Conservation (phyloP, 2,329 filamentous ascomycete species). For the Rhynchosporium agropyri region DNA sequence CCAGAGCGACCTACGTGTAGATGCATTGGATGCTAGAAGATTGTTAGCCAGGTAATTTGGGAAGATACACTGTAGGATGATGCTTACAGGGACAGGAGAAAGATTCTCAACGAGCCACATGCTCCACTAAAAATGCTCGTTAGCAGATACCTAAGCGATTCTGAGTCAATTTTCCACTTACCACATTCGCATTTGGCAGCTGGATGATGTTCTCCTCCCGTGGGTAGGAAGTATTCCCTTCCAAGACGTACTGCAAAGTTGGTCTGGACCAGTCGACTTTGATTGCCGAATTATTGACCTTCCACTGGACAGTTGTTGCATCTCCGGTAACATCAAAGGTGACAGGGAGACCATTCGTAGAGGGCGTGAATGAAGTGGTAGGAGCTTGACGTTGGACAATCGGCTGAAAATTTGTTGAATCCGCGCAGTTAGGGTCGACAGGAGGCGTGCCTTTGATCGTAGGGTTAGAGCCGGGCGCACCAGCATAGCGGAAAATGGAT, state of each 20-base stretch:
- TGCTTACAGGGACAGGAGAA: constrained; percentile 8
- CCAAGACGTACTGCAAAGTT: constrained; percentile 43
- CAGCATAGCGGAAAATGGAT: constrained; percentile 26
- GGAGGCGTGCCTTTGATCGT: constrained; percentile 4
- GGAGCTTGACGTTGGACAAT: constrained; percentile 12
- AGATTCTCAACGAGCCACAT: constrained; percentile 12
- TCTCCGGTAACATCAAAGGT: neutral
- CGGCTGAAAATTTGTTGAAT: constrained; percentile 21
- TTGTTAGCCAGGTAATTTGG: neutral
- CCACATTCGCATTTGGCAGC: constrained; percentile 24
- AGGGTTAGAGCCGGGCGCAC: constrained; percentile 17
- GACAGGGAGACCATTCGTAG: constrained; percentile 1
- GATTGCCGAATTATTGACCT: constrained; percentile 34
- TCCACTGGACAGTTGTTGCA: constrained; percentile 11
- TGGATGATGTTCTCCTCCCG: constrained; percentile 13
- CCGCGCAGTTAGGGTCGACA: constrained; percentile 12
- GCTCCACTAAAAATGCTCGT: neutral
- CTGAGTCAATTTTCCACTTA: neutral
- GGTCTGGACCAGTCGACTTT: constrained; percentile 48
- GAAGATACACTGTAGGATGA: neutral
- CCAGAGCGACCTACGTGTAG: constrained; percentile 43
- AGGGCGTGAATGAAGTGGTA: constrained; percentile 7
- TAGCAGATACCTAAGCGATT: neutral
- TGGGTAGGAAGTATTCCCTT: constrained; percentile 2
- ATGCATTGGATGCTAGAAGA: constrained; percentile 48